Percentiles rank a stretch among this genome's conserved stretches.
Evolutionary conservation across 2,329 filamentous ascomycete species (phyloP).

Genomic region (Fusarium caatingaense): DNA sequence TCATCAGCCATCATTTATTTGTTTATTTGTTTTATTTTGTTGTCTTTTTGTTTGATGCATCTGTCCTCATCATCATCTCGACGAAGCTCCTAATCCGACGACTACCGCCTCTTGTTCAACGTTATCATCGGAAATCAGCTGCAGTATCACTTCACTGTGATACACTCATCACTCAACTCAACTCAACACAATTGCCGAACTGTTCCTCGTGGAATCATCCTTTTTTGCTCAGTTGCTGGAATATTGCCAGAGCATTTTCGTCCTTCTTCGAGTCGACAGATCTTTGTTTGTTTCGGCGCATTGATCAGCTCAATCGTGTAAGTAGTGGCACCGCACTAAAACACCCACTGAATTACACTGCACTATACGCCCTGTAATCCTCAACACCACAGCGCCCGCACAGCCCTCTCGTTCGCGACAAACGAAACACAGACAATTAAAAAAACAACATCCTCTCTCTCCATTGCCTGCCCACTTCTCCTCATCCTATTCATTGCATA

Average conservation of each 20-base stretch:
- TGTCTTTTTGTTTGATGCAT: constrained; percentile 8
- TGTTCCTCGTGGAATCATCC: constrained; percentile 29
- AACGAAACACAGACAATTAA: constrained; percentile 4
- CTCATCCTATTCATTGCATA: background rate
- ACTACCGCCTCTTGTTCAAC: constrained; percentile 16
- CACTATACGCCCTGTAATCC: constrained; percentile 13
- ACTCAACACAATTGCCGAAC: constrained; percentile 30
- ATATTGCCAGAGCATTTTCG: constrained; percentile 52
- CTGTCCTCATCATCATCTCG: constrained; percentile 5
- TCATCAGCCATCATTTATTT: constrained; percentile 39
- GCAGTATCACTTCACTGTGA: constrained; percentile 39
- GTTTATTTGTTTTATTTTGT: constrained; percentile 9
- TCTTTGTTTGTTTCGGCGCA: constrained; percentile 25
- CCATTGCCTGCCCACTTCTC: background rate
- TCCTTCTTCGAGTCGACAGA: constrained; percentile 29
- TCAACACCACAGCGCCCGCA: constrained; percentile 8
- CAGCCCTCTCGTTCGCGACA: constrained; percentile 6
- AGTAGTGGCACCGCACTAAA: constrained; percentile 24
- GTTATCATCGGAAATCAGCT: constrained; percentile 18
- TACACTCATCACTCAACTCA: constrained; percentile 6
- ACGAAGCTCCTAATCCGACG: constrained; percentile 31
- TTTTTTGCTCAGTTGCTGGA: constrained; percentile 53
- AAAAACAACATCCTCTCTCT: constrained; percentile 1
- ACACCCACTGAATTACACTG: constrained; percentile 11
- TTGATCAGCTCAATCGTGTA: constrained; percentile 35